These are phyloP conservation scores for Stylosanthes scabra DNA, from an alignment of 331 rosid genomes.

Conservation along the genomic window DNA sequence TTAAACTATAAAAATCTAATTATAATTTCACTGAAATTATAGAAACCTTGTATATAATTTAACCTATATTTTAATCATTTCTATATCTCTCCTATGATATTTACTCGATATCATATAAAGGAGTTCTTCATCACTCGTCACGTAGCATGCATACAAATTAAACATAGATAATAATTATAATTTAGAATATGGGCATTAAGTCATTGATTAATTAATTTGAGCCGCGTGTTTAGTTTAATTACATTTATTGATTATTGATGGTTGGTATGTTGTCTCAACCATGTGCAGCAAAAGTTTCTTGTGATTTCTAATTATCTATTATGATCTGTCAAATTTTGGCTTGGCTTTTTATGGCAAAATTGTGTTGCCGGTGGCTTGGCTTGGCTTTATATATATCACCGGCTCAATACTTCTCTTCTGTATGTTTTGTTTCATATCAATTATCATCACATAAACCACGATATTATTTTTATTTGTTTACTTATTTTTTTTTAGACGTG, in stretches of 20 bases:
- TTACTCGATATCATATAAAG: too few relatives aligned
- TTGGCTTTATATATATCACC: not conserved
- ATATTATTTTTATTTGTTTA: not conserved
- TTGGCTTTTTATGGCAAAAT: not conserved
- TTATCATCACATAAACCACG: conserved; percentile 7
- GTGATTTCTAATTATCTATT: not conserved
- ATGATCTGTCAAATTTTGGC: conserved; percentile 7
- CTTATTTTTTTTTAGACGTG: too few relatives aligned
- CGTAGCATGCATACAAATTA: too few relatives aligned
- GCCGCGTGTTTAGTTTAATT: not conserved
- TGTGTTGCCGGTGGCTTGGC: not conserved
- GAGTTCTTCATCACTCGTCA: too few relatives aligned
- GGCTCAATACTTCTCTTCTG: not conserved
- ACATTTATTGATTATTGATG: not conserved
- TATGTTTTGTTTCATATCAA: not conserved
- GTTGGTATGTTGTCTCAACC: conserved; percentile 26
- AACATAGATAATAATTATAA: too few relatives aligned
- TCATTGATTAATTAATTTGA: not conserved
- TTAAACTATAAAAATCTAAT: too few relatives aligned
- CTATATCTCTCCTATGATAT: too few relatives aligned
- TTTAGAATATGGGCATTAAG: too few relatives aligned
- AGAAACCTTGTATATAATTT: too few relatives aligned
- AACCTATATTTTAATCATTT: too few relatives aligned
- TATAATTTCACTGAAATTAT: too few relatives aligned
- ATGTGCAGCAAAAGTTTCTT: conserved; percentile 31